Base-by-base conservation (phyloP, 2,329 filamentous ascomycete species). In the Calonectria naviculata region DNA sequence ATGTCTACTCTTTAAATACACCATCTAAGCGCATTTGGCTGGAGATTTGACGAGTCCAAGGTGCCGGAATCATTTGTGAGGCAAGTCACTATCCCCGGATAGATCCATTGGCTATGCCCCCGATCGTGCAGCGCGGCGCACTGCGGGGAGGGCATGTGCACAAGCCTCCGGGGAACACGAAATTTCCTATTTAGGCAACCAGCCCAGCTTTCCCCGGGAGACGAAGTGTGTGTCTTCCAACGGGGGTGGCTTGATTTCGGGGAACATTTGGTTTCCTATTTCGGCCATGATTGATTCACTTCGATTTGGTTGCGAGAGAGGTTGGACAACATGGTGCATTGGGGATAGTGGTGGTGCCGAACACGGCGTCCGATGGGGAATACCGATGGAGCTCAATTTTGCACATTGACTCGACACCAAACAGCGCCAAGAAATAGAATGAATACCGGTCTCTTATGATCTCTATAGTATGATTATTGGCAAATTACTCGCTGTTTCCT, bases 121-220 rank as follows among this genome's bases (percentile, higher is more conserved):
- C 15, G 21, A 52, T 34, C 44, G 15, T 24, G 44, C 46, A 52
- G 17, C 24, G 29, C 24, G 12, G 17, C 8, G 46, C 19, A 28
- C 26, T 65, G 62, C 26, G 46, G 44, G 34, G 62, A 42, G 34
- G 24, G 24, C 26, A 42, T 15, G 36, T 19, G 46, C 19, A 26
- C 34, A 8, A 52, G 46, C 62, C 9, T 21, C 26, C 62, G 62
- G 46, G 46, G 62, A 65, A 42, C 24, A 12, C 46, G 8, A 21
- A 21, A 56, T 65, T 65, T 65, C 62, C 62, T 54, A 65, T 34
- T 34, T 44, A 26, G 62, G 62, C 21, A 65, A 44, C 13, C n/a
- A 21, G 4, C 46, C 42, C 34, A 54, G 1, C 12, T 5, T 36
- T 65, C 62, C 62, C 47, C 62, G 46, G 34, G 9, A 28, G 47